Evolutionary conservation across 352 stramenopile genomes (phyloP), one percentile per base, ranked within the genome.

Genomic region (Phytopythium helicoides): DNA sequence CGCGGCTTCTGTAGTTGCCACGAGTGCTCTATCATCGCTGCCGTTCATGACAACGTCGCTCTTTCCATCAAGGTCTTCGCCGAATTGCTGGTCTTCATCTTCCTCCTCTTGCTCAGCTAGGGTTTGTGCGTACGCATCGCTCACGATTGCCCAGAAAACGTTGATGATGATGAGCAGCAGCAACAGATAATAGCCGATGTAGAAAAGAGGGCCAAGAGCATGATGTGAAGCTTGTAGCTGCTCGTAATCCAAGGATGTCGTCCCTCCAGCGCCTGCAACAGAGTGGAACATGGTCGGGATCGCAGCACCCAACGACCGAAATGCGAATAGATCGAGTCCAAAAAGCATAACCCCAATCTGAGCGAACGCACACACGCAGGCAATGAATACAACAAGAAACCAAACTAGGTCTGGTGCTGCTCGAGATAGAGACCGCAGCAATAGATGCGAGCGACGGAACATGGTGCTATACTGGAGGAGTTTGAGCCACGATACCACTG

Each of bases 381-480:
- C 65, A 21, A 78, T n/a, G 36, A 88, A 75, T 33, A 81, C 85
- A 2, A 76, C 47, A n/a, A 79, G 53, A 38, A 81, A 86, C 66
- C 80, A 86, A 7, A 76, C 42, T 33, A 91, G 58, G 42, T 91
- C 80, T 6, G 46, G 37, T 12, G 62, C 62, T n/a, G 80, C 80
- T 7, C 77, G 77, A 6, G 52, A 59, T 7, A 91, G 51, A 48
- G 77, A 73, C 11, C 67, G 68, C 53, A 91, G 38, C 19, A 88
- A 42, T 18, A 88, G 34, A 54, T 64, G 71, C 73, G 87, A 85
- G 39, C 73, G 73, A 45, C 83, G 71, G 23, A 66, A 80, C 38
- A 86, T 68, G n/a, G 84, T 77, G 10, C 75, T 80, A 42, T 87
- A 91, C 58, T 88, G 81, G 48, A 91, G 56, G 12, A 88, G 61